Evolutionary conservation across 2,329 filamentous ascomycete genomes (phyloP), one percentile per base, ranked within the genome.

Genomic region (Aspergillus candidus): DNA sequence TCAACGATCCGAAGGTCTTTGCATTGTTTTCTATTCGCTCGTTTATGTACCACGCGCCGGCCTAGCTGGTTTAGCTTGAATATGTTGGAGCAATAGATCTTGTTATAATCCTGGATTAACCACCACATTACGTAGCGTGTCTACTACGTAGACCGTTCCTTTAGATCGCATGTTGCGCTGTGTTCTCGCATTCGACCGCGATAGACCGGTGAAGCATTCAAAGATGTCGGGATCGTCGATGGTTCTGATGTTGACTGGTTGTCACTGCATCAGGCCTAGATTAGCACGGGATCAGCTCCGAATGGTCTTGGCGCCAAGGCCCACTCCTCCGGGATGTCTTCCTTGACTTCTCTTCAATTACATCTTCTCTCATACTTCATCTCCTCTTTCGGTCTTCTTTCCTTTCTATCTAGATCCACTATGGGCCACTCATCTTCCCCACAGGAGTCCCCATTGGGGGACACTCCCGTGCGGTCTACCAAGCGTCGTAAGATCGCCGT

Each of bases 401-500:
- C 36, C 6, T 29, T 6, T 14, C n/a, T 3, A 30, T 11, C 14
- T 32, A 31, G 33, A 34, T n/a, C 8, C 11, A 18, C 22, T 1
- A 54, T 51, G 48, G 29, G 43, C 4, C 33, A 6, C 22, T n/a
- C 14, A 11, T 34, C 31, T 1, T 32, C 36, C 10, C 12, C 30
- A 11, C 31, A 33, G 13, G 14, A 17, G 3, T 33, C 11, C 14
- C 15, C 10, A 7, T 15, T 11, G 3, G 38, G 13, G 2, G 34
- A 46, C 10, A 14, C 12, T 2, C 11, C 44, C 4, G 41, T 32
- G 7, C 40, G 33, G 5, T 46, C 34, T 8, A 31, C 32, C 7
- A 55, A 54, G 31, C 51, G 53, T 4, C 51, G 51, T 3, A 55
- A 54, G 38, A 35, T 53, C 22, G 47, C 51, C 2, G 45, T 55